Conservation (phyloP, 345 rosid genomes). For the Pugionium cornutum region DNA sequence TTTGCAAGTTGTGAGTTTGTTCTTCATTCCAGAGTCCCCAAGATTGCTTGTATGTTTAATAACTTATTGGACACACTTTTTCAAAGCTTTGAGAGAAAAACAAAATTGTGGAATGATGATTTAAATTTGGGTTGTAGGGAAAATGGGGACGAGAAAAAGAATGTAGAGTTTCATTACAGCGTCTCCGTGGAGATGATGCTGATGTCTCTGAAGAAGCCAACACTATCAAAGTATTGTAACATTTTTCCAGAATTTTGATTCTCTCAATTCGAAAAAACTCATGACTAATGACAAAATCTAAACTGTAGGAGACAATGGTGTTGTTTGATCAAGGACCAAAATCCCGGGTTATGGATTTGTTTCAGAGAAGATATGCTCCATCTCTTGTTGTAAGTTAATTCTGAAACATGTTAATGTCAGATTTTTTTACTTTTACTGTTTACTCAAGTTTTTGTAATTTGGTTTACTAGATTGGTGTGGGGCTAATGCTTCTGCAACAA, state of each 20-base stretch:
- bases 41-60: constrained; percentile 47
- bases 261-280: not conserved
- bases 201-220: constrained; percentile 58
- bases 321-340: constrained; percentile 39
- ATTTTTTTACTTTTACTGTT: not conserved
- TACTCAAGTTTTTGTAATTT: constrained; percentile 43
- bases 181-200: constrained; percentile 54
- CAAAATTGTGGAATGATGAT: not conserved
- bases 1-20: constrained; percentile 47
- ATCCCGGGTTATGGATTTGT: constrained; percentile 41
- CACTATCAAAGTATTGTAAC: constrained; percentile 48
- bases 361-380: constrained; percentile 53
- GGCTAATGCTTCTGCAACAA: constrained; percentile 53
- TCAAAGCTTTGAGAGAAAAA: too few species aligned
- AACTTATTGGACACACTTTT: not conserved
- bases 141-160: constrained; percentile 55
- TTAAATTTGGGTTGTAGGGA: constrained; percentile 39
- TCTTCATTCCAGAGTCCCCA: constrained; percentile 65
- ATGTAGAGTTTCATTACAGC: constrained; percentile 51
- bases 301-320: constrained; percentile 42
- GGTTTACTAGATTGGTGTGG: constrained; percentile 50
- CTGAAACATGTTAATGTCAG: not conserved
- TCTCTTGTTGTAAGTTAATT: constrained; percentile 45
- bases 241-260: constrained; percentile 1
- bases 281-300: not conserved